Evolutionary conservation across 1,139 yeast species (phyloP), one percentile per base, ranked within the genome.

Genomic region (Hemisphaericaspora subhashii): DNA sequence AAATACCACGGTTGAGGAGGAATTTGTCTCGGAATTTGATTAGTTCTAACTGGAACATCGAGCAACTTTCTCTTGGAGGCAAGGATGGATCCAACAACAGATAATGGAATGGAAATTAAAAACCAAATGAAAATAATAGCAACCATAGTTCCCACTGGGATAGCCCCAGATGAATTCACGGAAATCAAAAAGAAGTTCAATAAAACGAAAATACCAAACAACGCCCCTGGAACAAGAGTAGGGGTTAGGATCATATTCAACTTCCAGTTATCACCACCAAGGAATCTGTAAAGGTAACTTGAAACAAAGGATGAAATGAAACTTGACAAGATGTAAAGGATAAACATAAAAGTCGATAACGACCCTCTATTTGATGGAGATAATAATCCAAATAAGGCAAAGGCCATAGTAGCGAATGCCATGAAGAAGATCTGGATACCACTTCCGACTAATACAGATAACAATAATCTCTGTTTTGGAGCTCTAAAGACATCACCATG

Each of bases 311-410:
- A 86, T 3, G 96, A 92, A 23, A 86, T 70, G 40, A 80, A 72
- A 24, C 97, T 92, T 58, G 83, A 86, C 34, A 86, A 58, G 4
- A 94, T 86, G 64, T 82, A 90, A 38, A 89, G 65, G 38, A 92
- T 73, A 57, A 92, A 86, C 85, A 89, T 83, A 33, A 86, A 87
- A 0, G 98, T 92, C 4, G 95, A 79, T 50, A 92, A 74, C 1
- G 97, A 83, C 25, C 98, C 98, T 66, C 99, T 81, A 58, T 89
- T 90, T 1, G 96, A 86, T 35, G 98, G 98, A 1, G 97, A 88
- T 46, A 92, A 66, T 50, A 94, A 77, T 8, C 98, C 99, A 34
- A 90, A 69, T 41, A 89, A 73, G 1, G 98, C 97, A 63, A 92
- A 86, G 3, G 77, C 74, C 41, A 90, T 77, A 8, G 96, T 85